Conservation (phyloP, 108 stramenopile genomes). For the Cylindrotheca closterium region DNA sequence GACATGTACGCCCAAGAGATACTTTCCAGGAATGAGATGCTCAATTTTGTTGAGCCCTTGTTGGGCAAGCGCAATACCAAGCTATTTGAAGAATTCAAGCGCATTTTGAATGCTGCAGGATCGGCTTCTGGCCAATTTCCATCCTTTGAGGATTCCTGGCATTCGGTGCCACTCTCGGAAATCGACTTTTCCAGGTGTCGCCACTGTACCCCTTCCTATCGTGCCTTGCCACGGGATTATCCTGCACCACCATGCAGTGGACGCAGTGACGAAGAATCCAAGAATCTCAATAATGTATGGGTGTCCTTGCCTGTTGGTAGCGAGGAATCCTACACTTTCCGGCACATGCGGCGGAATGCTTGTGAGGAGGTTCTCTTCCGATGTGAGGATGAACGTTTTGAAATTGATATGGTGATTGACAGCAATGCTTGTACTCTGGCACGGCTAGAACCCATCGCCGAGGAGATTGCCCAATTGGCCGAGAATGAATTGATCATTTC, state of each 20-base stretch:
- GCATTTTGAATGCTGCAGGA: slow-evolving; percentile 81
- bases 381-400: slow-evolving; percentile 98
- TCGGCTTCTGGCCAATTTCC: slow-evolving; percentile 8
- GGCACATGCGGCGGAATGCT: slow-evolving; percentile 96
- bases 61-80: slow-evolving; percentile 86
- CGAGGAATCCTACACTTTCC: slow-evolving; percentile 95
- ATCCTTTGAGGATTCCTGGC: slow-evolving; percentile 84
- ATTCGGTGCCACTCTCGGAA: slow-evolving; percentile 87
- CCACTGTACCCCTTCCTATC: slow-evolving; percentile 91
- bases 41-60: slow-evolving; percentile 88
- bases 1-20: slow-evolving; percentile 95
- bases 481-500: slow-evolving; percentile 42
- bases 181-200: slow-evolving; percentile 91
- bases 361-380: slow-evolving; percentile 96
- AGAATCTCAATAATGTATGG: slow-evolving; percentile 96
- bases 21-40: slow-evolving; percentile 87
- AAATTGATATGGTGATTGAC: slow-evolving; percentile 99
- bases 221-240: slow-evolving; percentile 93
- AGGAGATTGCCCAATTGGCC: slow-evolving; percentile 85
- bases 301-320: slow-evolving; percentile 94
- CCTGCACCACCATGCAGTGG: slow-evolving; percentile 91
- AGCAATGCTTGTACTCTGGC: slow-evolving; percentile 85
- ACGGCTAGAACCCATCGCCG: slow-evolving; percentile 90
- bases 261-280: slow-evolving; percentile 74
- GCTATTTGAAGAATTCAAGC: slow-evolving; percentile 94